Evolutionary conservation across 2,329 filamentous ascomycete species (phyloP).

Genomic region (Diaporthe nobilis): DNA sequence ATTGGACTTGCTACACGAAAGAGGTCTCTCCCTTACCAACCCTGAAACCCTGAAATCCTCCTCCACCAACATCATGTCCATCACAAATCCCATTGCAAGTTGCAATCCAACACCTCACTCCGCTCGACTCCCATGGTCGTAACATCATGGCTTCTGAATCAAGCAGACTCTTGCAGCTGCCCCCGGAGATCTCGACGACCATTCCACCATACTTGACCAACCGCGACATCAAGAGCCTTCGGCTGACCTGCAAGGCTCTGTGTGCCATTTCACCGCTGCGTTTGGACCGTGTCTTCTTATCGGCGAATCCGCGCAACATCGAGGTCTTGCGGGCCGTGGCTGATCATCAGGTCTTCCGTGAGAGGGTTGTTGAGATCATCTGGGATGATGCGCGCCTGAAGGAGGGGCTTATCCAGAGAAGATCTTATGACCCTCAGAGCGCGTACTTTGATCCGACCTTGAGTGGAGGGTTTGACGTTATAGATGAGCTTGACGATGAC

Average conservation of each 20-base stretch:
- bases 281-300: constrained; percentile 29
- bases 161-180: constrained; percentile 14
- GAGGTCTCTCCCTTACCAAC: not conserved
- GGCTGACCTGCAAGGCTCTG: constrained; percentile 21
- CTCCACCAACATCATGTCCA: not conserved
- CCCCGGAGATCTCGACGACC: not conserved
- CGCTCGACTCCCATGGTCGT: not conserved
- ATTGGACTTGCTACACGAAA: not conserved
- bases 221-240: constrained; percentile 24
- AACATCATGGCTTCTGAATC: not conserved
- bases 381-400: constrained; percentile 27
- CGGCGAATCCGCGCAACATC: constrained; percentile 22
- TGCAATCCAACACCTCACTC: not conserved
- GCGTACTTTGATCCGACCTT: not conserved
- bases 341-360: constrained; percentile 4
- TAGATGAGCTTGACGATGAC: not conserved
- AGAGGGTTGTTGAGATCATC: constrained; percentile 18
- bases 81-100: not conserved
- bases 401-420: not conserved
- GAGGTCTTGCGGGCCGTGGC: constrained; percentile 11
- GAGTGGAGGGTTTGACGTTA: not conserved
- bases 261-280: not conserved
- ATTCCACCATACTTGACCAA: constrained; percentile 10
- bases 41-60: not conserved
- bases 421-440: not conserved